Base-by-base conservation (phyloP, 2,329 filamentous ascomycete genomes). In the Epicoccum nigrum region DNA sequence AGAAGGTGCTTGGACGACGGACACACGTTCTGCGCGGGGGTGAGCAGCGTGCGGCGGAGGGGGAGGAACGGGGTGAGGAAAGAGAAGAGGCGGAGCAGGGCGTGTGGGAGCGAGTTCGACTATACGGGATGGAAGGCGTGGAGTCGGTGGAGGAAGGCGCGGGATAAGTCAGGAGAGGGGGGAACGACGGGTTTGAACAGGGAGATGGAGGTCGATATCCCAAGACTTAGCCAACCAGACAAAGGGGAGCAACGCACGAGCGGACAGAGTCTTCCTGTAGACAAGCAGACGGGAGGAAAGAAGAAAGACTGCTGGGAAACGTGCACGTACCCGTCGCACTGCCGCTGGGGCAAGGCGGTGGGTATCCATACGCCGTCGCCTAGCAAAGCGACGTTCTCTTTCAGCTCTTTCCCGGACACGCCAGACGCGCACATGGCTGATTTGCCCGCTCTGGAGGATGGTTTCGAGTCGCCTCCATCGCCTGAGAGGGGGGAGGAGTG, bases 1-100 rank as follows among this genome's bases (percentile, higher is more conserved):
- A 75, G 78, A 0, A 77, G 81, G 44, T 83, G 81, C 52, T 75
- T 83, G 7, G 72, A 79, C 37, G 80, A 83, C 56, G 81, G 81
- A 2, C 81, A 83, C 62, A 68, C 70, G 52, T 83, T 82, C 71
- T 83, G 81, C 69, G 69, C 77, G 3, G 80, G 81, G 54, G 74
- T 63, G 1, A 77, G 74, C 1, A 67, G 69, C 0, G 58, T 74
- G 15, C 74, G 73, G 25, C 53, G 52, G 6, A 71, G 68, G 56
- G 69, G 72, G 1, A 58, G 62, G 13, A 30, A 54, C 1, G 25
- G 28, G 2, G 33, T 37, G 1, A 21, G 28, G 3, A 42, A 40
- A 3, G 49, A 58, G 38, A 20, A 64, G 32, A 51, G 68, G 35
- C 65, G 68, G 34, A 72, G 75, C 35, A 65, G 69, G 31, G 76